Conservation (phyloP, 208 protist species). For the Porcisia hertigi region DNA sequence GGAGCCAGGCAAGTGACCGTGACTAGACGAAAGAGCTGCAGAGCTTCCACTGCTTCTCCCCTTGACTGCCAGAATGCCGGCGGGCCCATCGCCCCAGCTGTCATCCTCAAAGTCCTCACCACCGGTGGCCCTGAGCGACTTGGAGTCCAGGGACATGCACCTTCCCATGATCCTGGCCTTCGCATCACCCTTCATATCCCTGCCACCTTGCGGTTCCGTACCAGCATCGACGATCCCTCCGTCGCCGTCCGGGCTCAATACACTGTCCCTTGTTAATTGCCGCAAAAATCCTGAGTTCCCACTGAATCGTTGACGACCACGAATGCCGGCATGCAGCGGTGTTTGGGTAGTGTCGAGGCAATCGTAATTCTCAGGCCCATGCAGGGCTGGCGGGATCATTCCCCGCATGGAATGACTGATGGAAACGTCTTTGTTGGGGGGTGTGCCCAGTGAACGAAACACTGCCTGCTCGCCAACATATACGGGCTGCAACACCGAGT, state of each 20-base stretch:
- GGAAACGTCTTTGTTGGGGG: conserved; percentile 28
- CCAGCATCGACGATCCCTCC: neutral
- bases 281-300: neutral
- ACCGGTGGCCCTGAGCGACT: conserved; percentile 16
- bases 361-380: neutral
- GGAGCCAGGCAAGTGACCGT: conserved; percentile 32
- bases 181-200: neutral
- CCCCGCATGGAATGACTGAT: conserved; percentile 41
- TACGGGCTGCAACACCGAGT: conserved; percentile 34
- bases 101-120: conserved; percentile 27
- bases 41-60: no score
- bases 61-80: neutral
- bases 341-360: neutral
- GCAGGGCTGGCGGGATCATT: conserved; percentile 4
- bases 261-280: neutral
- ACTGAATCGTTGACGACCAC: neutral
- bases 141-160: conserved; percentile 42
- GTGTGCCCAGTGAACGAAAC: conserved; percentile 33
- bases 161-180: neutral
- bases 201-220: neutral
- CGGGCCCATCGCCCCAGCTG: conserved; percentile 34
- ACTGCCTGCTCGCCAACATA: conserved; percentile 42
- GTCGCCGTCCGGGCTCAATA: conserved; percentile 30
- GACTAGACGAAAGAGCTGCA: conserved; percentile 20
- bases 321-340: neutral